Conservation (phyloP, 495 filamentous ascomycete species). For the Podospora comata region DNA sequence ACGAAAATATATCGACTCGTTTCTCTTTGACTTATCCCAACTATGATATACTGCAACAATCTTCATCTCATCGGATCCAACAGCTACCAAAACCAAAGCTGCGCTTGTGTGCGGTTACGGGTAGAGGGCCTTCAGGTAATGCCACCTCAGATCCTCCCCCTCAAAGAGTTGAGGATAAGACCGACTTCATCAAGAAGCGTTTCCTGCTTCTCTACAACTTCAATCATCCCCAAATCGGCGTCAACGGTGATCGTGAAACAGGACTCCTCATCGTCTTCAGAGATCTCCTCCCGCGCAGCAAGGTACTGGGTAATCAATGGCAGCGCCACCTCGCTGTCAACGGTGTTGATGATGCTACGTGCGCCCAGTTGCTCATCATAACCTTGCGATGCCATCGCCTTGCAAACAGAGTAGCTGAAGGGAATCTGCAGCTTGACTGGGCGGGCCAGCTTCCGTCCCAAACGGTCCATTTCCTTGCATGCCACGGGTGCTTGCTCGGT, state of each 20-base stretch:
- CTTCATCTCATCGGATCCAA: too few species aligned
- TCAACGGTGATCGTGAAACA: not conserved
- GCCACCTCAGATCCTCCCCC: not conserved
- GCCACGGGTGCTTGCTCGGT: slow-evolving; percentile 44
- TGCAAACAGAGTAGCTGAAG: slow-evolving; percentile 38
- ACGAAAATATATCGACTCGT: too few species aligned
- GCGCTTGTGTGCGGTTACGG: too few species aligned
- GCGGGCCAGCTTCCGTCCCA: slow-evolving; percentile 30
- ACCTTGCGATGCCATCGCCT: slow-evolving; percentile 31
- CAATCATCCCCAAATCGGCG: not conserved
- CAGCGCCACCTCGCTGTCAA: not conserved
- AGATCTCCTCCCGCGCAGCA: not conserved
- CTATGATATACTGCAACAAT: too few species aligned
- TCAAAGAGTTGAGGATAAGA: not conserved
- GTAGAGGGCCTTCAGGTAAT: not conserved
- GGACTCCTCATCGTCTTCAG: not conserved
- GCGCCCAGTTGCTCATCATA: slow-evolving; percentile 43
- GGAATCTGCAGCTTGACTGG: slow-evolving; percentile 37
- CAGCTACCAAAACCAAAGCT: too few species aligned
- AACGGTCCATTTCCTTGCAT: slow-evolving; percentile 44
- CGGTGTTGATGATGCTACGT: slow-evolving; percentile 12
- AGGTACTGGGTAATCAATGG: not conserved
- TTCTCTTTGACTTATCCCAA: too few species aligned
- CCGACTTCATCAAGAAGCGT: not conserved
- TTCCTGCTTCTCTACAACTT: not conserved